Conservation (phyloP, 78 protist species). For the Dictyostelium purpureum region DNA sequence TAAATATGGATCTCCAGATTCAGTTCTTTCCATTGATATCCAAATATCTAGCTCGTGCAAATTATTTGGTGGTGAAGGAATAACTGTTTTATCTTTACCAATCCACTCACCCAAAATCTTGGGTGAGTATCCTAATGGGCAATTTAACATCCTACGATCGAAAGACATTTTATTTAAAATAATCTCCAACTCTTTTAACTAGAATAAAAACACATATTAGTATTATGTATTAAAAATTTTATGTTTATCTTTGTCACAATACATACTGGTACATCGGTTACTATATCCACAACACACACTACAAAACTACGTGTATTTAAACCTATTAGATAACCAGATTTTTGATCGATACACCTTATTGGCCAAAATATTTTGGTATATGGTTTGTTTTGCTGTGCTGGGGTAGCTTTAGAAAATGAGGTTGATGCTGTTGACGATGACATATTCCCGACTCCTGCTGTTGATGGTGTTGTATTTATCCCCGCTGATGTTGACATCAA, state of each 20-base stretch:
- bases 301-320: conserved; percentile 67
- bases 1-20: conserved; percentile 26
- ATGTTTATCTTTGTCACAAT: not conserved
- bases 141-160: conserved; percentile 39
- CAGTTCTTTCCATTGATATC: conserved; percentile 67
- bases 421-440: not conserved
- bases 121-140: conserved; percentile 52
- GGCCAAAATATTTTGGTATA: conserved; percentile 74
- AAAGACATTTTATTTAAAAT: conserved; percentile 28
- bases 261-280: conserved; percentile 56
- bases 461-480: not conserved
- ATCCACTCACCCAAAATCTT: conserved; percentile 68
- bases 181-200: conserved; percentile 36
- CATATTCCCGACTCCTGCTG: not conserved
- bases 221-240: not conserved
- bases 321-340: conserved; percentile 63
- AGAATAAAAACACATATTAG: not conserved
- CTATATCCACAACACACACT: conserved; percentile 59
- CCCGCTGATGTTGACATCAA: not conserved
- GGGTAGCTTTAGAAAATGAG: not conserved
- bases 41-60: conserved; percentile 59
- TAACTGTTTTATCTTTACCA: not conserved
- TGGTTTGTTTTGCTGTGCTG: conserved; percentile 28
- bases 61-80: conserved; percentile 32
- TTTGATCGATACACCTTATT: conserved; percentile 43